phyloP scores from a whole-genome alignment of 1,139 yeast genomes.

The Kurtzmaniella quercitrusa region DNA sequence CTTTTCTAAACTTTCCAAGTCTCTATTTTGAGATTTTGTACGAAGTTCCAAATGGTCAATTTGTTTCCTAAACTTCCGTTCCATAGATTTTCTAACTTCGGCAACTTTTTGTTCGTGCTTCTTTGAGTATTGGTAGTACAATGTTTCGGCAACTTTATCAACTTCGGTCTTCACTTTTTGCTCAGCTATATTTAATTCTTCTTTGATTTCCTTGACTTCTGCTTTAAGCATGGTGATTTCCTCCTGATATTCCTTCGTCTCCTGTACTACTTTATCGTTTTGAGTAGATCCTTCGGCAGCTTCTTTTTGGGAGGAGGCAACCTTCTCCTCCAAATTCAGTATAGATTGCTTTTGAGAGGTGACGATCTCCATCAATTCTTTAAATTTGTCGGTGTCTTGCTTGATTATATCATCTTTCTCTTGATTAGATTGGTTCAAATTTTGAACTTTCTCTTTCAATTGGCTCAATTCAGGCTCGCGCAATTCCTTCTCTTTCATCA shows the following conservation, averaged over 20 bases:
- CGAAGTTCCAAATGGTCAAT: constrained; percentile 36
- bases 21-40: constrained; percentile 39
- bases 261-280: background rate
- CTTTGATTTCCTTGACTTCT: constrained; percentile 18
- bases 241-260: background rate
- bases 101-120: constrained; percentile 66
- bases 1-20: constrained; percentile 41
- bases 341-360: constrained; percentile 12
- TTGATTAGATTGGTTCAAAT: constrained; percentile 9
- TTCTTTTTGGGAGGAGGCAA: background rate
- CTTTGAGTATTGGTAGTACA: constrained; percentile 63
- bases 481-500: constrained; percentile 2
- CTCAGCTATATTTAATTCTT: constrained; percentile 25
- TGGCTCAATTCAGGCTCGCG: background rate
- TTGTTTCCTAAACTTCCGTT: constrained; percentile 43
- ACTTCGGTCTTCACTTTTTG: constrained; percentile 47
- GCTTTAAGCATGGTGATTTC: constrained; percentile 9
- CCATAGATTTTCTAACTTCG: constrained; percentile 50
- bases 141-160: constrained; percentile 58
- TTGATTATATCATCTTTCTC: constrained; percentile 23
- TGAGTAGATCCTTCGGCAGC: background rate
- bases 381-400: constrained; percentile 22
- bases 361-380: constrained; percentile 19
- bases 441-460: constrained; percentile 4
- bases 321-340: constrained; percentile 4